phyloP scores from a whole-genome alignment of 257 asterid species.

The Prunella vulgaris region DNA sequence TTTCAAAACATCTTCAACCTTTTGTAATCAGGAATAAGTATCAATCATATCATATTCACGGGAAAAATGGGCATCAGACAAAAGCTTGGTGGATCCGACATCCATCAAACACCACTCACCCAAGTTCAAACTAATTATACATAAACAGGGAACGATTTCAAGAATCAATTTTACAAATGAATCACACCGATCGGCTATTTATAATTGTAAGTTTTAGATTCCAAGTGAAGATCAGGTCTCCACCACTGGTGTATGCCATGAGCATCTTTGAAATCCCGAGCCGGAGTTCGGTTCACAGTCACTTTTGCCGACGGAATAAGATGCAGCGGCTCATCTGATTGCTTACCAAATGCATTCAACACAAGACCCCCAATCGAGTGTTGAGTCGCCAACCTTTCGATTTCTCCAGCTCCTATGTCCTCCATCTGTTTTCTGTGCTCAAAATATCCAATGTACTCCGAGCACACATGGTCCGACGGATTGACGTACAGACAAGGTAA shows the following conservation, averaged over 20 bases:
- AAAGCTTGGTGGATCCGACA: not conserved
- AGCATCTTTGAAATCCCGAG: slow-evolving; percentile 60
- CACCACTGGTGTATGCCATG: slow-evolving; percentile 98
- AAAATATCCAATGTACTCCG: slow-evolving; percentile 81
- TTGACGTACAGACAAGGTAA: slow-evolving; percentile 64
- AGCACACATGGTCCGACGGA: slow-evolving; percentile 63
- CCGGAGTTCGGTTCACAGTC: slow-evolving; percentile 45
- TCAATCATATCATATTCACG: not conserved
- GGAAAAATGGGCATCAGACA: too few relatives aligned
- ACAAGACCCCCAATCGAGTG: slow-evolving; percentile 76
- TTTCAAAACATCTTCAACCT: not conserved
- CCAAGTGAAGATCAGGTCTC: slow-evolving; percentile 51
- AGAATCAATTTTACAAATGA: slow-evolving; percentile 13
- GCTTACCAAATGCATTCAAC: slow-evolving; percentile 58
- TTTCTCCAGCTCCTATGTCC: slow-evolving; percentile 63
- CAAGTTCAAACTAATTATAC: not conserved
- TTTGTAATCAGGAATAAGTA: not conserved
- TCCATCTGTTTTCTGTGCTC: slow-evolving; percentile 83
- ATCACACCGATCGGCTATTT: not conserved
- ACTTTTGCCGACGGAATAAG: slow-evolving; percentile 80
- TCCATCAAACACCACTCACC: not conserved
- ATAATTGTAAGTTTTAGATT: slow-evolving; percentile 44
- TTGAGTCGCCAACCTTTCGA: slow-evolving; percentile 73
- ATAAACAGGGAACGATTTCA: not conserved
- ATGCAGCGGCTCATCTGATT: slow-evolving; percentile 68